Base-by-base conservation (phyloP, 2,329 filamentous ascomycete species). In the Balansia obtecta region DNA sequence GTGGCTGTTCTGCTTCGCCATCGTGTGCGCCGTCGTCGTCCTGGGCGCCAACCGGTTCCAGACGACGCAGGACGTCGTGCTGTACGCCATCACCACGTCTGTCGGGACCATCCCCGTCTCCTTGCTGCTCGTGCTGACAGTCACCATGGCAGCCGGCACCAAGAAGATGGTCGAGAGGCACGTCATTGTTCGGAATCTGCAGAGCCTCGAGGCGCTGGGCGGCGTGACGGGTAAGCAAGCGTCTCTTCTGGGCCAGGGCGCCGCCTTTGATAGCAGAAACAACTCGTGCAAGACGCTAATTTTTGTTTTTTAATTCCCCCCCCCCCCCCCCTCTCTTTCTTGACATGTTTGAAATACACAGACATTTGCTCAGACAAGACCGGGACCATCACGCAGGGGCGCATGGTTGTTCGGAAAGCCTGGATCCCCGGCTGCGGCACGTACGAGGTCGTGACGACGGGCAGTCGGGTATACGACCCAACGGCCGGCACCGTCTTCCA, bases 1-100 rank as follows among this genome's bases (percentile, higher is more conserved):
- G 22, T 65, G 78, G 3, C 74, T 86, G 2, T 84, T 85, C 57
- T 74, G 69, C 40, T 73, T 83, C 50, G 82, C 66, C 22, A 57
- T 69, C 41, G 49, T 71, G 10, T 64, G 67, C 18, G 65, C 65
- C 11, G 63, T 69, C 37, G 65, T 70, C 34, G 67, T 71, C 9
- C 61, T 71, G 44, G 64, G 59, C 0, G 64, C 61, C 27, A 69
- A 67, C 56, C 65, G 63, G 49, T 67, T 66, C 56, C 45, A 60
- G n/a, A 55, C 62, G 2, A 54, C 60, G 6, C 60, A 61, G 20
- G 62, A 68, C 44, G 63, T 68, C 46, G 58, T 69, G 43, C 57
- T 69, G 38, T 69, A 68, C 53, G 66, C 63, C 27, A 64, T 70
- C 48, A 67, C 64, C 30, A 65, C 69, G 15, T 65, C 63, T 49